phyloP scores from a whole-genome alignment of 2,329 filamentous ascomycete genomes.

The Arthroderma sp. region DNA sequence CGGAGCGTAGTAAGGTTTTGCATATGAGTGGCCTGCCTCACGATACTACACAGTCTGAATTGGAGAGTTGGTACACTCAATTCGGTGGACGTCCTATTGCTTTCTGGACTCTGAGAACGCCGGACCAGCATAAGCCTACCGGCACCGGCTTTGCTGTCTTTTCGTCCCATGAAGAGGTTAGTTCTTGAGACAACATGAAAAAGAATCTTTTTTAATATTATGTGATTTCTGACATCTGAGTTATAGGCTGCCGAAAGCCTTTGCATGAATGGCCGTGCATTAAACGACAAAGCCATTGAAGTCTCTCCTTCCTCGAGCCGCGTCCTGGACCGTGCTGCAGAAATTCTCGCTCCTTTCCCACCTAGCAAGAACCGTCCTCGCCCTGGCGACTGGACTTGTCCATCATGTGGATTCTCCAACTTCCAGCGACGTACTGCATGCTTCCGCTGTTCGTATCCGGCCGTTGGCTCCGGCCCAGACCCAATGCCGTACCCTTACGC shows the following conservation, averaged over 20 bases:
- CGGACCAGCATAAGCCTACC: slow-evolving; percentile 98
- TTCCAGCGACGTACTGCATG: slow-evolving; percentile 97
- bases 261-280: slow-evolving; percentile 96
- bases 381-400: slow-evolving; percentile 97
- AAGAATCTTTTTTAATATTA: slow-evolving; percentile 8
- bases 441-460: slow-evolving; percentile 98
- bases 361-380: slow-evolving; percentile 97
- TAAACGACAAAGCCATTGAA: slow-evolving; percentile 98
- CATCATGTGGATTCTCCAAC: slow-evolving; percentile 97
- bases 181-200: too few relatives aligned
- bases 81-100: slow-evolving; percentile 95
- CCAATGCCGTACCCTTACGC: slow-evolving; percentile 54
- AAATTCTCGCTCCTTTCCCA: slow-evolving; percentile 93
- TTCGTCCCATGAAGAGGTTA: slow-evolving; percentile 95
- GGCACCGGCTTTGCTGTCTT: slow-evolving; percentile 97
- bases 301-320: slow-evolving; percentile 95
- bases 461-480: slow-evolving; percentile 68
- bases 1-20: slow-evolving; percentile 92
- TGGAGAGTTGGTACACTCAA: slow-evolving; percentile 99
- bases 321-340: slow-evolving; percentile 86
- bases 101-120: slow-evolving; percentile 96
- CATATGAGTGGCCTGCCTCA: slow-evolving; percentile 96
- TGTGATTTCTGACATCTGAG: slow-evolving; percentile 7
- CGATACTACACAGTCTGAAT: slow-evolving; percentile 94
- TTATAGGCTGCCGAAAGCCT: slow-evolving; percentile 83